A percentile compares a stretch with the other conserved stretches of the same genome.
Conservation (phyloP, 2,329 filamentous ascomycete genomes). For the Diplodia sapinea region DNA sequence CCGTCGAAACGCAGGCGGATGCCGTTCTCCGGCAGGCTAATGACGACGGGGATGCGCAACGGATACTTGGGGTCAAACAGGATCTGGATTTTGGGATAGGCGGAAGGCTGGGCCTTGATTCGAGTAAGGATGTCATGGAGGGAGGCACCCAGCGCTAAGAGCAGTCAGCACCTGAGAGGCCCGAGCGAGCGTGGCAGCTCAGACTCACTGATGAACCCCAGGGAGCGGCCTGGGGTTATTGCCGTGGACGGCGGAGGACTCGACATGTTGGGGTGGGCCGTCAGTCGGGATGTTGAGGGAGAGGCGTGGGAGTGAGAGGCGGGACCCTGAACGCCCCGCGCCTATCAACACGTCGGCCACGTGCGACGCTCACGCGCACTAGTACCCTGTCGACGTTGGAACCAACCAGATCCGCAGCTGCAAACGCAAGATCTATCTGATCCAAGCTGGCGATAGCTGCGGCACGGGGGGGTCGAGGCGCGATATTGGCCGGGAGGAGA, state of each 20-base stretch:
- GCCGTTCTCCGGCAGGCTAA: constrained; percentile 83
- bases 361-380: constrained; percentile 27
- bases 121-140: constrained; percentile 87
- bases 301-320: constrained; percentile 7
- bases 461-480: not conserved
- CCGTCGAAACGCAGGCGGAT: constrained; percentile 92
- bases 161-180: constrained; percentile 3
- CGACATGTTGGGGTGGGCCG: constrained; percentile 19
- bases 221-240: constrained; percentile 39
- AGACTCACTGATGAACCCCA: constrained; percentile 50
- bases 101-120: constrained; percentile 83
- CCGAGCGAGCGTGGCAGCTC: not conserved
- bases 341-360: constrained; percentile 11
- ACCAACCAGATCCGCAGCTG: constrained; percentile 15
- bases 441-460: not conserved
- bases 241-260: constrained; percentile 26
- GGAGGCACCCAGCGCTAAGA: constrained; percentile 81
- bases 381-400: not conserved
- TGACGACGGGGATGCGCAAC: constrained; percentile 73
- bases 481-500: constrained; percentile 5
- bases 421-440: constrained; percentile 16
- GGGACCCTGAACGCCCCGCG: constrained; percentile 30
- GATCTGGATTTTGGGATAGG: constrained; percentile 82
- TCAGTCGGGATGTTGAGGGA: constrained; percentile 6
- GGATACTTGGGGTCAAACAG: constrained; percentile 78